Conservation (phyloP, 345 rosid genomes). For the Linum tenue region DNA sequence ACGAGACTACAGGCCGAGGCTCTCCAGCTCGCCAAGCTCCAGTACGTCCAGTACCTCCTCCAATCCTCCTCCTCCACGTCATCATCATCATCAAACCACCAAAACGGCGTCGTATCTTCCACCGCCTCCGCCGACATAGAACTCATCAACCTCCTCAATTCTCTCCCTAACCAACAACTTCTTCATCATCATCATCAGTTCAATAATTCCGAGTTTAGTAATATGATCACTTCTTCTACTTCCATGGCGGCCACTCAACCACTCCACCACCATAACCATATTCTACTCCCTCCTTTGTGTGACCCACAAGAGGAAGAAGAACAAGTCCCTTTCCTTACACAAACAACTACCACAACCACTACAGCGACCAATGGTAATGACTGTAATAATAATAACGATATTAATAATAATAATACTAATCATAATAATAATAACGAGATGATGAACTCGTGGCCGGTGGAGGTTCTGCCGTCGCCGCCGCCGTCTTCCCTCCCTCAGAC, state of each 20-base stretch:
- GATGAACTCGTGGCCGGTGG: too few relatives aligned
- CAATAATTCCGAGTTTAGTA: background rate
- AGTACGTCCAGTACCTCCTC: background rate
- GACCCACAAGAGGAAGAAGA: background rate
- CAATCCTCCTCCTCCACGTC: background rate
- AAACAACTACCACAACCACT: too few relatives aligned
- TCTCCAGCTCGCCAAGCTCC: background rate
- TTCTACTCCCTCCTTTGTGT: background rate
- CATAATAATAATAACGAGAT: too few relatives aligned
- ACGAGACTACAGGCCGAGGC: background rate
- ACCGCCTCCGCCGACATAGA: background rate
- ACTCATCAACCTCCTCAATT: background rate
- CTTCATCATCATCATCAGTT: background rate
- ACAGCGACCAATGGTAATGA: too few relatives aligned
- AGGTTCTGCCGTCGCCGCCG: too few relatives aligned
- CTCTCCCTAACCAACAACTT: background rate
- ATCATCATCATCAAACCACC: background rate
- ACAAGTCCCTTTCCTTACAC: background rate
- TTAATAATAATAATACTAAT: too few relatives aligned
- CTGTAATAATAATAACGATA: too few relatives aligned
- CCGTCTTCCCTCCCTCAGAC: background rate
- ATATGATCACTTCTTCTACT: too few relatives aligned
- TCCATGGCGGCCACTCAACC: background rate
- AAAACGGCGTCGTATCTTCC: background rate
- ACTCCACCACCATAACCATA: background rate